Evolutionary conservation across 192 early-diverging fungal genomes (phyloP).

Genomic region (Obelidium mucronatum): DNA sequence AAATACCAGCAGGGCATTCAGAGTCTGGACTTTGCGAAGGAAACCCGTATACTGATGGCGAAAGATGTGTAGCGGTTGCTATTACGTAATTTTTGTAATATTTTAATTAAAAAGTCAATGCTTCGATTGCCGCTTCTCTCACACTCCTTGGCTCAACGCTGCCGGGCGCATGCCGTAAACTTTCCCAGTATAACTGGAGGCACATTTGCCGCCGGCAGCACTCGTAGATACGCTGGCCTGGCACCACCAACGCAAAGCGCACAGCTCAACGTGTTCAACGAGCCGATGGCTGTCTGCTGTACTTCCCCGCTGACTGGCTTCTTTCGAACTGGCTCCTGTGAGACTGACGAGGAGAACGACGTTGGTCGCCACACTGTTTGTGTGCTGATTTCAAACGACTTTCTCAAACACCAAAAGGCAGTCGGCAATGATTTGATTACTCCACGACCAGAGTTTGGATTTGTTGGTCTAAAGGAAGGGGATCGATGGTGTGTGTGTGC

Average conservation of each 20-base stretch:
- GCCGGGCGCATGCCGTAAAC: too few relatives aligned
- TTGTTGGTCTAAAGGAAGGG: slow-evolving; percentile 11
- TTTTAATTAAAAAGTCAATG: too few relatives aligned
- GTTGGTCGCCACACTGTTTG: slow-evolving; percentile 8
- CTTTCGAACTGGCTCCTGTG: slow-evolving; percentile 24
- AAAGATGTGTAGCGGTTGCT: too few relatives aligned
- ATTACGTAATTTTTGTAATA: too few relatives aligned
- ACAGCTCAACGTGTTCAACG: slow-evolving; percentile 21
- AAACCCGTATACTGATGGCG: too few relatives aligned
- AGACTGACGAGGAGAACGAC: slow-evolving; percentile 11
- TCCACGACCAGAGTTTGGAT: slow-evolving; percentile 8
- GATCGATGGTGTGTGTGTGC: slow-evolving; percentile 25
- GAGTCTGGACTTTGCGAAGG: too few relatives aligned
- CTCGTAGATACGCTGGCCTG: background rate
- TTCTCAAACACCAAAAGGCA: background rate
- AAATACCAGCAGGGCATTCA: too few relatives aligned
- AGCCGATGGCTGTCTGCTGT: slow-evolving; percentile 5
- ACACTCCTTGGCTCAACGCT: too few relatives aligned
- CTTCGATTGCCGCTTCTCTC: too few relatives aligned
- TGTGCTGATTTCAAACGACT: background rate
- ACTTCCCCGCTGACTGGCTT: slow-evolving; percentile 16
- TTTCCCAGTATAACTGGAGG: too few relatives aligned
- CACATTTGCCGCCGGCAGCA: too few relatives aligned
- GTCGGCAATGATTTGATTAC: slow-evolving; percentile 9
- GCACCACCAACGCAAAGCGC: background rate